phyloP scores from a whole-genome alignment of 192 early-diverging fungal species.

The Umbelopsis ramanniana region DNA sequence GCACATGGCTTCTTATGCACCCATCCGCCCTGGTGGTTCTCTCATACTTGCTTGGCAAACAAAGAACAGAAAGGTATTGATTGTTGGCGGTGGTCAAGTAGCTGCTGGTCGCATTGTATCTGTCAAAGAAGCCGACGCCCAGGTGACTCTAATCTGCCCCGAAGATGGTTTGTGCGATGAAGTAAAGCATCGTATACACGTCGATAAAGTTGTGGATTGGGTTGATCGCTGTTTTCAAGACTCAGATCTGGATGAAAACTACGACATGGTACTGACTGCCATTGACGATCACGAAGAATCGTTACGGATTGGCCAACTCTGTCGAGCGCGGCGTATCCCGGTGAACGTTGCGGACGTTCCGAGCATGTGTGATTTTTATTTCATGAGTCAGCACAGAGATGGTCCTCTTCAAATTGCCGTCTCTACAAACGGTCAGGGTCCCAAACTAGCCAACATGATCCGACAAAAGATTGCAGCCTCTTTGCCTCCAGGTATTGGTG shows the following conservation, averaged over 20 bases:
- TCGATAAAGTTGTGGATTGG: conserved; percentile 56
- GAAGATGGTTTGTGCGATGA: conserved; percentile 64
- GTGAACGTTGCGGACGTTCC: conserved; percentile 95
- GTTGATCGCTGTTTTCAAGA: conserved; percentile 58
- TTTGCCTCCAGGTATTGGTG: conserved; percentile 63
- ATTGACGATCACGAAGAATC: conserved; percentile 78
- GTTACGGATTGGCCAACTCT: conserved; percentile 65
- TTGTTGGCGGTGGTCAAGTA: conserved; percentile 88
- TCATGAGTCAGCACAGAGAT: conserved; percentile 85
- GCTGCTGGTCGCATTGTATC: conserved; percentile 84
- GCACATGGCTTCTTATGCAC: conserved; percentile 30
- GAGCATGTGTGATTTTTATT: conserved; percentile 90
- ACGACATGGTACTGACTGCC: conserved; percentile 72
- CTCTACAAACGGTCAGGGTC: conserved; percentile 87
- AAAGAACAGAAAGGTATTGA: conserved; percentile 73
- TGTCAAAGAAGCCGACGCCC: conserved; percentile 79
- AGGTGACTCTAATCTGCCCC: conserved; percentile 78
- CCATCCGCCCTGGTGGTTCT: conserved; percentile 70
- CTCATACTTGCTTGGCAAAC: conserved; percentile 86
- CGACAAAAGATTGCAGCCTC: conserved; percentile 65
- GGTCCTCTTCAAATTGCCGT: conserved; percentile 89
- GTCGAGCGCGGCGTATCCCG: conserved; percentile 72
- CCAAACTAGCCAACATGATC: conserved; percentile 84
- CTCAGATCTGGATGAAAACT: conserved; percentile 49
- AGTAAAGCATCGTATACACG: conserved; percentile 61